Conservation (phyloP, 805 yeast genomes). For the Blastobotrys robertii region DNA sequence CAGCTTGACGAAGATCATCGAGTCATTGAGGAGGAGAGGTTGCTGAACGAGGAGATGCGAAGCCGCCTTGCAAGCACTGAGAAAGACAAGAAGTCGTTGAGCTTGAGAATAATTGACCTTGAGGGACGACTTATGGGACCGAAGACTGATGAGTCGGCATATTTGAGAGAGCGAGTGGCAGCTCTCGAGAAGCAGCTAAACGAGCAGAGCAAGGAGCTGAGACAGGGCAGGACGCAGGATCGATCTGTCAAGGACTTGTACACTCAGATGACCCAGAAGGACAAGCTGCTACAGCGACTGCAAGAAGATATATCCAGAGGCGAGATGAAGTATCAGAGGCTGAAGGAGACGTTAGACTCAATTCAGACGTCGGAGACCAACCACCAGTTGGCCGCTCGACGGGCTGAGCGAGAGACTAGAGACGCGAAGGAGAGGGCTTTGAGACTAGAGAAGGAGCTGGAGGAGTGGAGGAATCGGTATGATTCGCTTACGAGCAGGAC, state of each 20-base stretch:
- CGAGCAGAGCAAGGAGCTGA: slow-evolving; percentile 16
- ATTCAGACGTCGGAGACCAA: slow-evolving; percentile 31
- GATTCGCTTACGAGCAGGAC: slow-evolving; percentile 3
- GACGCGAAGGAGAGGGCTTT: slow-evolving; percentile 41
- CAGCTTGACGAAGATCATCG: slow-evolving; percentile 27
- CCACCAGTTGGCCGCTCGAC: slow-evolving; percentile 29
- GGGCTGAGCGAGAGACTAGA: slow-evolving; percentile 42
- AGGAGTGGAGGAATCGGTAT: slow-evolving; percentile 25
- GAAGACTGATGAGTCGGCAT: slow-evolving; percentile 11
- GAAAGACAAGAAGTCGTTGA: slow-evolving; percentile 22
- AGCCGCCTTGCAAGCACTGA: slow-evolving; percentile 27
- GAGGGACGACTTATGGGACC: slow-evolving; percentile 16
- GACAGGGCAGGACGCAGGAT: slow-evolving; percentile 16
- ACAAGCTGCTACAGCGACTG: slow-evolving; percentile 19
- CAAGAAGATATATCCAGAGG: slow-evolving; percentile 45
- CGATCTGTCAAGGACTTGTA: slow-evolving; percentile 19
- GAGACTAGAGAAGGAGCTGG: slow-evolving; percentile 42
- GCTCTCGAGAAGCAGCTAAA: slow-evolving; percentile 19
- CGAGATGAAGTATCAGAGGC: slow-evolving; percentile 37
- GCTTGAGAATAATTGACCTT: slow-evolving; percentile 18
- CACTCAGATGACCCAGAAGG: slow-evolving; percentile 21
- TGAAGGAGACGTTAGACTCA: slow-evolving; percentile 28
- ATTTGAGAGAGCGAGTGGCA: slow-evolving; percentile 10
- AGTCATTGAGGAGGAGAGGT: slow-evolving; percentile 16
- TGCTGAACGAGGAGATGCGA: slow-evolving; percentile 18